These are phyloP conservation scores for Scheffersomyces parashehatae DNA, from an alignment of 1,139 yeast genomes.

Conservation along the genomic window DNA sequence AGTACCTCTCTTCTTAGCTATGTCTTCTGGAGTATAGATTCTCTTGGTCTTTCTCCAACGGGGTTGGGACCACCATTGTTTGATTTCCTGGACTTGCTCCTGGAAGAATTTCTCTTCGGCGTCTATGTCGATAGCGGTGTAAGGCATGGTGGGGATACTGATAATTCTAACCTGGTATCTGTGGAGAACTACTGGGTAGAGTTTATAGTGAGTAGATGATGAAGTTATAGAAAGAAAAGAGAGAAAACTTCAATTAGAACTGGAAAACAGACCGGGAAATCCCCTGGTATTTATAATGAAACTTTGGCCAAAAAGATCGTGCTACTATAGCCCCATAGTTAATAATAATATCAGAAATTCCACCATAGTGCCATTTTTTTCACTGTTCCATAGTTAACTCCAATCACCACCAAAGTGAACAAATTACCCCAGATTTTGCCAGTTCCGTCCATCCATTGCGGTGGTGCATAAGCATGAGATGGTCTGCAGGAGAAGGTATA, in stretches of 20 bases:
- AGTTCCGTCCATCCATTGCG: neutral
- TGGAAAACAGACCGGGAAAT: neutral
- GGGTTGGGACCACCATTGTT: slow-evolving; percentile 89
- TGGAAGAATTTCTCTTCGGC: slow-evolving; percentile 68
- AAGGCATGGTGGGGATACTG: slow-evolving; percentile 33
- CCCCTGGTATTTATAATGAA: neutral
- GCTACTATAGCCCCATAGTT: no score
- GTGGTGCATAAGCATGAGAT: no score
- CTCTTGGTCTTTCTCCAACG: slow-evolving; percentile 91
- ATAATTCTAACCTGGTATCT: neutral
- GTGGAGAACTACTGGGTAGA: no score
- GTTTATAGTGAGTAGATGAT: no score
- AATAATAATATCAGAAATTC: no score
- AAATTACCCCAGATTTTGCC: slow-evolving; percentile 1
- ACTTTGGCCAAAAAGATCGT: neutral
- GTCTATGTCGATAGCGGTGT: slow-evolving; percentile 55
- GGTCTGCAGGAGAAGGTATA: no score
- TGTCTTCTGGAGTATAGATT: slow-evolving; percentile 84
- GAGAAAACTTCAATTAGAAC: neutral
- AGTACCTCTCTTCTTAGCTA: slow-evolving; percentile 86
- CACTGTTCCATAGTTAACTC: no score
- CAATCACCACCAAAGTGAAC: no score
- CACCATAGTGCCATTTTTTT: no score
- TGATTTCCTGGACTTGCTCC: slow-evolving; percentile 69
- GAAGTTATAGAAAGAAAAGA: neutral